phyloP scores from a whole-genome alignment of 768 basidiomycete species.

The Trametes gibbosa region DNA sequence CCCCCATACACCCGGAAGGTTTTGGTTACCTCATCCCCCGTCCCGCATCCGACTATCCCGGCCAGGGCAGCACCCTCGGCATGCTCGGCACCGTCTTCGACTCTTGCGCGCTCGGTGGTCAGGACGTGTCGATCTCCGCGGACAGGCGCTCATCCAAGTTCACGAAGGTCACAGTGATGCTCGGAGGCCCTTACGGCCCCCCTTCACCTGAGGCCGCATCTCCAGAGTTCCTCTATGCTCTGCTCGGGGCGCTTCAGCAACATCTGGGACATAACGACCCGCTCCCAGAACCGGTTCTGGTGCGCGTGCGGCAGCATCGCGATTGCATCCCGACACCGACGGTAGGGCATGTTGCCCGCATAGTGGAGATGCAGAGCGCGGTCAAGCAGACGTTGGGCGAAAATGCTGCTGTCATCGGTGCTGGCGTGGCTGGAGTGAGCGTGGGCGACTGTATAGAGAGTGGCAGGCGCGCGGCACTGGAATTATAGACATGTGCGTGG shows the following conservation, averaged over 20 bases:
- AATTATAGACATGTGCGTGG: constrained; percentile 7
- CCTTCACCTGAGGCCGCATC: constrained; percentile 42
- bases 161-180: constrained; percentile 87
- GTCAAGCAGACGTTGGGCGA: constrained; percentile 43
- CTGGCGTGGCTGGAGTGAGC: constrained; percentile 84
- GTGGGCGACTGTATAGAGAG: constrained; percentile 82
- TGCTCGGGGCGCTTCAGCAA: constrained; percentile 26
- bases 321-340: constrained; percentile 77
- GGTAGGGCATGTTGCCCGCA: constrained; percentile 69
- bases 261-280: constrained; percentile 23
- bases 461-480: constrained; percentile 49
- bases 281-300: constrained; percentile 53
- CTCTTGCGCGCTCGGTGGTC: constrained; percentile 65
- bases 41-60: constrained; percentile 51
- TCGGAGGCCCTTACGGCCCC: constrained; percentile 69
- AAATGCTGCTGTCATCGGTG: constrained; percentile 68
- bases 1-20: constrained; percentile 70
- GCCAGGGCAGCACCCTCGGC: constrained; percentile 31
- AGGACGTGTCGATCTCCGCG: constrained; percentile 39
- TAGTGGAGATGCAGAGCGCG: constrained; percentile 53
- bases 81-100: constrained; percentile 91
- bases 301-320: constrained; percentile 50
- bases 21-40: constrained; percentile 96
- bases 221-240: constrained; percentile 27
- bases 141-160: constrained; percentile 32